A percentile compares a stretch with the other conserved stretches of the same genome.
Conservation (phyloP, 2,329 filamentous ascomycete genomes). For the Domatiomyces globalis region DNA sequence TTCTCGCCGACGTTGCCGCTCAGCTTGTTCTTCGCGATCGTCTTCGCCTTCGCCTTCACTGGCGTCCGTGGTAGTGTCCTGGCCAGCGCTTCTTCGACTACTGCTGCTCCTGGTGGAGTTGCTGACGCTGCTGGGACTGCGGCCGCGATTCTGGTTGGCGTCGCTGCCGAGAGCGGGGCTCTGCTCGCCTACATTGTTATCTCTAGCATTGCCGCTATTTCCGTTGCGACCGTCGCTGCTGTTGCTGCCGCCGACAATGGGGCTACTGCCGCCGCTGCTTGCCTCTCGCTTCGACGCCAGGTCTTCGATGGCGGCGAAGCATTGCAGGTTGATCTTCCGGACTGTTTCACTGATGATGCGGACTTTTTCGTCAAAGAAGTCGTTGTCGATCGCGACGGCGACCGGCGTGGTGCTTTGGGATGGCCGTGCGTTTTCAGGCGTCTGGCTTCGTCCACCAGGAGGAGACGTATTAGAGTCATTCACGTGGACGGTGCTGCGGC, state of each 20-base stretch:
- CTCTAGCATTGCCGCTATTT: not conserved
- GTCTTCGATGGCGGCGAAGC: slow-evolving; percentile 87
- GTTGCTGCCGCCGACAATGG: not conserved
- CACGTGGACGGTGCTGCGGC: slow-evolving; percentile 16
- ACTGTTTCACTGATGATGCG: slow-evolving; percentile 97
- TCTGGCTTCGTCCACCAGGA: slow-evolving; percentile 24
- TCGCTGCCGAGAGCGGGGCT: not conserved
- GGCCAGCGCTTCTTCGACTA: not conserved
- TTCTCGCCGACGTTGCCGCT: not conserved
- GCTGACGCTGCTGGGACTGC: not conserved
- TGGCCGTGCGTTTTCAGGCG: slow-evolving; percentile 1
- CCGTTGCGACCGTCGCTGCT: not conserved
- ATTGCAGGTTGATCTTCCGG: slow-evolving; percentile 95
- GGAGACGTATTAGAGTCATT: slow-evolving; percentile 34
- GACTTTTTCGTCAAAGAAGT: slow-evolving; percentile 85
- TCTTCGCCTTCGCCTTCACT: not conserved
- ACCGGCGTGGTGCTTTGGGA: slow-evolving; percentile 25
- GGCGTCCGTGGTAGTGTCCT: not conserved
- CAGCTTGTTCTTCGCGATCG: not conserved
- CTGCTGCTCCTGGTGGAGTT: not conserved
- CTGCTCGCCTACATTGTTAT: not conserved
- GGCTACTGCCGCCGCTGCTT: not conserved
- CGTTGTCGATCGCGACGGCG: slow-evolving; percentile 36
- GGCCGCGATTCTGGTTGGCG: not conserved
- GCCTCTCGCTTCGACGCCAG: slow-evolving; percentile 19